Base-by-base conservation (phyloP, 1,284 basidiomycete genomes). In the Malassezia dermatis region DNA sequence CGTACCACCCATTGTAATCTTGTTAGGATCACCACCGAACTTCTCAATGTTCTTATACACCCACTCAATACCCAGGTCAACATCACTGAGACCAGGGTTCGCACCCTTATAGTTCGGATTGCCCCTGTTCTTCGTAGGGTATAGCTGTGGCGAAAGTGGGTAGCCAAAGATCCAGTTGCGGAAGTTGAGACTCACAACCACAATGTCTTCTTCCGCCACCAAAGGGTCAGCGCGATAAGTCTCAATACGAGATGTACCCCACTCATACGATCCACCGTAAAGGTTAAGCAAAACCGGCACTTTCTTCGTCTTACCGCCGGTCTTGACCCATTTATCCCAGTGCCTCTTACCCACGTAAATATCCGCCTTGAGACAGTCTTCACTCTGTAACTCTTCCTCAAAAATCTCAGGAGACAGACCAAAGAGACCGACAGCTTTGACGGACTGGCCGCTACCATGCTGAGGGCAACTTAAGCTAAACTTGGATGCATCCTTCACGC, bases 1-100 rank as follows among this genome's bases (percentile, higher is more conserved):
- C 75, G 94, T 89, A 5, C 90, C 90, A 21, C 86, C 87, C 19
- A 94, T 63, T 0, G 88, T 89, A 63, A 94, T 80, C 61, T 81
- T 81, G 4, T 78, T 43, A 1, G 62, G 47, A 56, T 79, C 74
- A 8, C 86, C 89, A 8, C 86, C 86, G 62, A 90, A 86, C 26
- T 80, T 78, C 1, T 51, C 46, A 26, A 77, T 72, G 31, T 76
- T 79, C 26, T 76, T 76, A 51, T 81, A 78, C 58, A 90, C 71
- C 72, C 85, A 86, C 32, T 47, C 19, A 1, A 73, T 61, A 1
- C 66, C 69, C 5, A 52, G 34, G n/a, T 71, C 58, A 1, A 64
- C 58, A 46, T 73, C 71, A 5, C 60, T 48, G 3, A 64, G 30
- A 11, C 66, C 71, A 32, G 69, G 67, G 41, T 73, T 73, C 2